These are phyloP conservation scores for Petrea volubilis DNA, from an alignment of 257 asterid species.

Conservation along the genomic window DNA sequence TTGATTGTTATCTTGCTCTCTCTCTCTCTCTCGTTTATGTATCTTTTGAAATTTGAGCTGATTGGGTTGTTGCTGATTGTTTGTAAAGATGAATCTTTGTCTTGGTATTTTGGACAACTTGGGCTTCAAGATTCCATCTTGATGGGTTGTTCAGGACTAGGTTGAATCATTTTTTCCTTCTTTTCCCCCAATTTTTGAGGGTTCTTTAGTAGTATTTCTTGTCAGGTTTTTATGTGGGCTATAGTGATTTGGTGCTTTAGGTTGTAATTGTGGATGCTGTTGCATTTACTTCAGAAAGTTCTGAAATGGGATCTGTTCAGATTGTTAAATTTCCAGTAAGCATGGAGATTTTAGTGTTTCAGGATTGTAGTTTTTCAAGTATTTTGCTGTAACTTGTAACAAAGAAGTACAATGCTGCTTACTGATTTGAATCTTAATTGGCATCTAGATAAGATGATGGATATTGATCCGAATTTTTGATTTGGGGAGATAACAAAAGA, in stretches of 20 bases:
- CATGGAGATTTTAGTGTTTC: background rate
- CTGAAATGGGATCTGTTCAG: background rate
- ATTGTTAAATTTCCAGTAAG: background rate
- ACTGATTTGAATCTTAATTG: background rate
- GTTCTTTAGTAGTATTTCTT: background rate
- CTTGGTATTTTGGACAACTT: background rate
- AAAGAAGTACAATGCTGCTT: background rate
- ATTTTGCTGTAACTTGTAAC: background rate
- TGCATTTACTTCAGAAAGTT: conserved; percentile 6
- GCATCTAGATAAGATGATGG: background rate
- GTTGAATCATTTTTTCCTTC: background rate
- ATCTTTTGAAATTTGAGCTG: background rate
- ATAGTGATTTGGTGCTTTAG: background rate
- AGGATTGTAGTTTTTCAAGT: background rate
- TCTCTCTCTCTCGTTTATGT: background rate
- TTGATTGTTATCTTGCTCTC: background rate
- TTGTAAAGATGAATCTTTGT: conserved; percentile 9
- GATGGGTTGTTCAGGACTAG: conserved; percentile 15
- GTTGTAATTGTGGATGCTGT: conserved; percentile 7
- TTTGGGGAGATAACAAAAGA: background rate
- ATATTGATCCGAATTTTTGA: background rate
- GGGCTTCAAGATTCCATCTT: conserved; percentile 8
- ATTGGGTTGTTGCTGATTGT: background rate
- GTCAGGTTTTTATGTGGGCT: background rate
- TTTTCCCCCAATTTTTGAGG: background rate